Evolutionary conservation across 768 basidiomycete species (phyloP), one percentile per base, ranked within the genome.

Genomic region (Suillus tomentosus): DNA sequence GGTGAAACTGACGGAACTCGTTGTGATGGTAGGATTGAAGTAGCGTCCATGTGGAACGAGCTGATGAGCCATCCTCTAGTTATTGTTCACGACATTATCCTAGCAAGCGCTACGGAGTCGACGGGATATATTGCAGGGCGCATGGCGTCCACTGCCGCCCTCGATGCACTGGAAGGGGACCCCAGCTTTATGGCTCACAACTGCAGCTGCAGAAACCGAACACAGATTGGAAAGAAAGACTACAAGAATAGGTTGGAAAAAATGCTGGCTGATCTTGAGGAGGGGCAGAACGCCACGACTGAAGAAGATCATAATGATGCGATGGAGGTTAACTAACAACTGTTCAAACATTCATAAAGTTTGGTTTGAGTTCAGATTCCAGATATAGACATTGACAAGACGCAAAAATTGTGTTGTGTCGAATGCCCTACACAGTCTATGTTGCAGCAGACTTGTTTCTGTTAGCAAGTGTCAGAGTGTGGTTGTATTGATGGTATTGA

Each of bases 161-260:
- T 94, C 65, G 87, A 91, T 70, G 86, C 85, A 19, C 74, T 94
- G 40, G 84, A 90, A 63, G 84, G 83, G 34, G 86, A 92, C 69
- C 75, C 86, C 6, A 80, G 79, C 14, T 87, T 93, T 62, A 75
- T 94, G 71, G 75, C 80, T 6, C 81, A 83, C 55, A 84, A 80
- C 22, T 94, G 92, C 71, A 85, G 91, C 74, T 94, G 92, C 74
- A 80, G 86, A 60, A 71, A 69, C 62, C 70, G 61, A 39, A 72
- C 67, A 31, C 72, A 70, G 11, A n/a, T 58, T 63, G 72, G 76
- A 22, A 76, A 74, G 67, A 80, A 77, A 68, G 76, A 73, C 27
- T 77, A 73, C 48, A 77, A 78, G 60, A 82, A 79, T 67, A 80
- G 74, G 3, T 62, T 77, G 14, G 68, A 77, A 47, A 70, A 65